phyloP scores from a whole-genome alignment of 2,329 filamentous ascomycete species.

The Microcyclosporella mali region DNA sequence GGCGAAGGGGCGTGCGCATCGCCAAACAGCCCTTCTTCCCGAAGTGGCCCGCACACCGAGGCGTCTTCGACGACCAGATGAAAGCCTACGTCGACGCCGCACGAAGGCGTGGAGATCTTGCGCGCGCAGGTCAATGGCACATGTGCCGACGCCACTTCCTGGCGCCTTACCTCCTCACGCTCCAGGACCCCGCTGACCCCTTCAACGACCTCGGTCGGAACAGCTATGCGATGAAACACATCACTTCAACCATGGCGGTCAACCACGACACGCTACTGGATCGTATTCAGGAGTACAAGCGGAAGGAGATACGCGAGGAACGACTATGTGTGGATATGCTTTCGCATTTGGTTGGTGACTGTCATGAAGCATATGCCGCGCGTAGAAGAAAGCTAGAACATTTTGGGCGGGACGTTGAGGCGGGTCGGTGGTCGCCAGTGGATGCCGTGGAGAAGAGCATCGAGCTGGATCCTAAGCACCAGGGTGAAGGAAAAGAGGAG shows the following conservation, averaged over 20 bases:
- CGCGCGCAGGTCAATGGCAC: constrained; percentile 32
- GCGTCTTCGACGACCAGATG: constrained; percentile 1
- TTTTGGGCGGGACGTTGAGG: constrained; percentile 16
- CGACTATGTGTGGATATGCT: constrained; percentile 9
- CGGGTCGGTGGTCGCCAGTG: no score
- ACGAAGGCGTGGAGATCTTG: constrained; percentile 12
- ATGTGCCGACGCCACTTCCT: constrained; percentile 31
- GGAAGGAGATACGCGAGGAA: no score
- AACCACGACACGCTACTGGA: background rate
- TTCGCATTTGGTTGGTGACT: constrained; percentile 22
- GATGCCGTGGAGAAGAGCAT: background rate
- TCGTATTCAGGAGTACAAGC: no score
- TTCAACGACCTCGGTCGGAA: constrained; percentile 52
- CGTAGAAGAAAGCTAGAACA: constrained; percentile 21
- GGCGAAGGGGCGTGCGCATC: constrained; percentile 44
- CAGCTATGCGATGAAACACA: constrained; percentile 44
- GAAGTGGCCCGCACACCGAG: constrained; percentile 17
- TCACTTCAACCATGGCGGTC: constrained; percentile 39
- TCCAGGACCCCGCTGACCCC: constrained; percentile 55
- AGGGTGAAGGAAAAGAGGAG: background rate
- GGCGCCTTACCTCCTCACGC: constrained; percentile 42
- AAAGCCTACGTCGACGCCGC: constrained; percentile 11
- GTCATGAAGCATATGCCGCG: constrained; percentile 22
- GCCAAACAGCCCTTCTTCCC: constrained; percentile 37
- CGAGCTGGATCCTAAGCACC: background rate